Evolutionary conservation across 208 protist genomes (phyloP), one percentile per base, ranked within the genome.

Genomic region (Leishmania tropica): DNA sequence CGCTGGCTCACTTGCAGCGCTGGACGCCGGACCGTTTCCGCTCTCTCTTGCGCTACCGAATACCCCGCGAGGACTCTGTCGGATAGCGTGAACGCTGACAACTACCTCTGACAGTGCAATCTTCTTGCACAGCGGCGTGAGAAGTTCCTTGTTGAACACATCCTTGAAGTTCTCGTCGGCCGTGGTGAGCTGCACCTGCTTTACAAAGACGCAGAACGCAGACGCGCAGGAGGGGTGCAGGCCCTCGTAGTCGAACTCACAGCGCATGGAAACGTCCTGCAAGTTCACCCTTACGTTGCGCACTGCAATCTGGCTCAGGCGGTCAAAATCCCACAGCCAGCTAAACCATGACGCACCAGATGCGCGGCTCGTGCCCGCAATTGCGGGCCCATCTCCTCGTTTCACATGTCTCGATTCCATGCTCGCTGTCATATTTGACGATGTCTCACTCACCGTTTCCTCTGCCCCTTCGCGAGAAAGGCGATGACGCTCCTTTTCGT

Each of bases 231-330:
- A 81, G 1, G 87, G 84, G 48, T 90, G 82, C 42, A 96, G 88
- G 60, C 90, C 93, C 24, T 86, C 76, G 83, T 96, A 96, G 81
- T 96, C 89, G 42, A 95, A 80, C 45, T 94, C 75, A 67, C 95
- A 95, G 28, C 80, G 81, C 21, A 94, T n/a, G 13, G 84, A 88
- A 60, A 97, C 80, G 74, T 93, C 78, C 1, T 80, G 82, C 3
- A 95, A 4, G 0, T 80, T 83, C 35, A 97, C 70, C 72, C 87
- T 81, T 13, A 91, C 84, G 76, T 96, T 94, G 37, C 88, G 79
- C 56, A 87, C 72, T 0, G 90, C 86, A 17, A 85, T 87, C 58
- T 91, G 81, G 17, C 88, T 83, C n/a, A 96, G 81, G n/a, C 82
- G 83, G 40, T 94, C 87, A 45, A 93, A 68, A 80, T 84, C 64